Evolutionary conservation across 2,329 filamentous ascomycete species (phyloP), one percentile per base, ranked within the genome.

Genomic region (Fusarium solani-melongenae): DNA sequence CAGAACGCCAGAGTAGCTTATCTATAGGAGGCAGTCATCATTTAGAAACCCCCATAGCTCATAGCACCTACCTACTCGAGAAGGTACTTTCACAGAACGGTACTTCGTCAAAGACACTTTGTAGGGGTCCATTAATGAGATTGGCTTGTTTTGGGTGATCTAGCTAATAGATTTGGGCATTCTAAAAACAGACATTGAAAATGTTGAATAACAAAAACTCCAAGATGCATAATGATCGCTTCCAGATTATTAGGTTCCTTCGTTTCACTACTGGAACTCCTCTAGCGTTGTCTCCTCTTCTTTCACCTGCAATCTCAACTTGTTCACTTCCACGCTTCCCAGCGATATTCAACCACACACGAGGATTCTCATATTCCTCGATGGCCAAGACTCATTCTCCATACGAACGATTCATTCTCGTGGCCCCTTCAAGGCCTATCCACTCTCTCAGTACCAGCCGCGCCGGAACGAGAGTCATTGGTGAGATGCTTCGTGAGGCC

Each of bases 401-500:
- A 11, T 17, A 27, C 9, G 8, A 15, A 27, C 4, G 9, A 15
- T 15, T 5, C 44, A 29, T 29, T 10, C 5, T 8, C 22, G 24
- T 17, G 3, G 3, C 5, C 46, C 15, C 46, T n/a, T 59, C 38
- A 59, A 33, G 15, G 14, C 38, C 57, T 44, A 17, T 24, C 59
- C 11, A 2, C 6, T 14, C 31, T 44, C 15, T 53, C 46, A 29
- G 10, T 24, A 11, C 31, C 20, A 29, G 22, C 41, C 17, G 6
- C 29, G 22, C 22, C 22, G 29, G 33, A 17, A 20, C 41, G 68
- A 24, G 71, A 72, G 17, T 74, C 71, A 8, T 64, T 74, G 8
- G 72, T 75, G 22, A 58, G 51, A 17, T 69, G 55, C 24, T 67
- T 71, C 20, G 66, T 66, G 17, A 75, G 61, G 44, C 70, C 72